phyloP scores from a whole-genome alignment of 2,329 filamentous ascomycete genomes.

The Neofusicoccum laricinum region DNA sequence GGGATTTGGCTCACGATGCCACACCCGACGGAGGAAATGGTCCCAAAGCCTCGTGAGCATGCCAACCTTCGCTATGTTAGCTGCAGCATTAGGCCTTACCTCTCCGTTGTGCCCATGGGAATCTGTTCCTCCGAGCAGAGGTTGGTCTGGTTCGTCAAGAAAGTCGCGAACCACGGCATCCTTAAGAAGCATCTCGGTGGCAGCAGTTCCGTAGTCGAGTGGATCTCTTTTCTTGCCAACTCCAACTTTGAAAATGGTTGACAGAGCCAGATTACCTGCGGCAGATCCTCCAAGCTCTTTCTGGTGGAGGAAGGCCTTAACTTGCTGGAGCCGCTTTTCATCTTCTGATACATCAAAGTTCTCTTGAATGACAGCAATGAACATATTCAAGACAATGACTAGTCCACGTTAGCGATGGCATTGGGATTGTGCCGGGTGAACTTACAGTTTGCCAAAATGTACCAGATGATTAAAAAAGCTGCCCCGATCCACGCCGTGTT shows the following conservation, averaged over 20 bases:
- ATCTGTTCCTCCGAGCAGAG: slow-evolving; percentile 1
- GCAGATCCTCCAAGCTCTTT: slow-evolving; percentile 68
- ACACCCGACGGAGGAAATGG: slow-evolving; percentile 55
- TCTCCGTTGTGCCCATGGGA: slow-evolving; percentile 6
- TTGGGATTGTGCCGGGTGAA: not conserved
- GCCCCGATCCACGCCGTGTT: slow-evolving; percentile 91
- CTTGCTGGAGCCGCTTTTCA: slow-evolving; percentile 94
- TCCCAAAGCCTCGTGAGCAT: slow-evolving; percentile 61
- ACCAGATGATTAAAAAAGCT: slow-evolving; percentile 90
- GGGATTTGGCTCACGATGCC: slow-evolving; percentile 78
- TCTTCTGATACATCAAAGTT: slow-evolving; percentile 99
- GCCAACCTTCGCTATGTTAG: slow-evolving; percentile 51
- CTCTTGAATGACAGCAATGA: slow-evolving; percentile 99
- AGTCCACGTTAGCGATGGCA: slow-evolving; percentile 22
- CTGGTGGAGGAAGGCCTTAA: slow-evolving; percentile 88
- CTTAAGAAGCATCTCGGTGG: slow-evolving; percentile 94
- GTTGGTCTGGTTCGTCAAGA: slow-evolving; percentile 66
- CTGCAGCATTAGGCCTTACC: slow-evolving; percentile 19
- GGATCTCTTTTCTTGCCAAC: slow-evolving; percentile 69
- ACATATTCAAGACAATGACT: slow-evolving; percentile 96
- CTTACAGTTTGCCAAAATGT: slow-evolving; percentile 76
- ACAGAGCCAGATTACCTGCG: slow-evolving; percentile 65
- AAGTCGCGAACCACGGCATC: slow-evolving; percentile 95
- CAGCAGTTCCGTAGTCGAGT: slow-evolving; percentile 85
- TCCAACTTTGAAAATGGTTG: slow-evolving; percentile 60